Evolutionary conservation across 2,329 filamentous ascomycete species (phyloP), one percentile per base, ranked within the genome.

Genomic region (Trichoderma afroharzianum): DNA sequence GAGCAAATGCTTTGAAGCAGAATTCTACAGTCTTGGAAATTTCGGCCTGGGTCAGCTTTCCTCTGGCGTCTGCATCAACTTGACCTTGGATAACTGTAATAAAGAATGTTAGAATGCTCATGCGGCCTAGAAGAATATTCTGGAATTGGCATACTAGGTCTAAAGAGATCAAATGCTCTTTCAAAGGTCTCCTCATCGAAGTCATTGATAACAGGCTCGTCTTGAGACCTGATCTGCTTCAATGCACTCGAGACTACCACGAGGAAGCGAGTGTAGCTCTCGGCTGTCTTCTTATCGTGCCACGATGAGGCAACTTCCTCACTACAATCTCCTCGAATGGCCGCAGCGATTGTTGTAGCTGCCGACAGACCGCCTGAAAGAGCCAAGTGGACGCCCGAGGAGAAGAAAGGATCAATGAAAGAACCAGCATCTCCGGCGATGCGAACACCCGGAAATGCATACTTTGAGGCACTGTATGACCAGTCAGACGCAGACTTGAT

Each of bases 351-450:
- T 0, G 84, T 83, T 1, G 77, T 77, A 1, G 84, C 84, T 0
- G 85, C 84, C 0, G 85, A 83, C 0, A 87, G 79, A 4, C 77
- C 84, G 18, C 81, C 77, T 0, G 78, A 72, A 0, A 86, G 43
- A 1, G 85, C 85, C 1, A 87, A 76, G 72, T 87, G 85, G 3
- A 84, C 79, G 11, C 84, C 84, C 0, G 84, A 86, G 0, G 83
- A 85, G 76, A 86, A 87, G 71, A 80, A 82, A 0, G 84, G 84
- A 71, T 86, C 84, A 71, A 86, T 85, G 73, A 87, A 87, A 73
- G 81, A 83, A 1, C 83, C 85, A 0, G 84, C 84, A 71, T 87
- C 84, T 2, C 85, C 84, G 6, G 76, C 80, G 12, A 86, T 79
- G 21, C 84, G 83, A 4, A 79, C 74, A 68, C 81, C 72, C 1